phyloP scores from a whole-genome alignment of 371 early-diverging fungal genomes.

The Phascolomyces articulosus region DNA sequence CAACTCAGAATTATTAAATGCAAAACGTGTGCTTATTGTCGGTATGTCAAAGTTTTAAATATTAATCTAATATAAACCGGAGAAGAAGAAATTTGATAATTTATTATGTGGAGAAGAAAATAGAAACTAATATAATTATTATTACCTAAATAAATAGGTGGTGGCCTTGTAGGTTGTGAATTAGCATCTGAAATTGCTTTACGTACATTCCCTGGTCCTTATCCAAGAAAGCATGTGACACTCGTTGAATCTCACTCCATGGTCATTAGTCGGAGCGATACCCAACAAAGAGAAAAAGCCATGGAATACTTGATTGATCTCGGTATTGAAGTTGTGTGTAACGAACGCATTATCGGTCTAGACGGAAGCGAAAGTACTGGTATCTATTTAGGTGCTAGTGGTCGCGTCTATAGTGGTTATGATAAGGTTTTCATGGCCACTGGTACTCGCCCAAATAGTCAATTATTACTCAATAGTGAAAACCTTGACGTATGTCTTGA shows the following conservation, averaged over 20 bases:
- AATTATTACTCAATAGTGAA: constrained; percentile 22
- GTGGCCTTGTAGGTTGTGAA: constrained; percentile 71
- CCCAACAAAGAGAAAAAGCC: constrained; percentile 48
- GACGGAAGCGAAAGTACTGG: constrained; percentile 32
- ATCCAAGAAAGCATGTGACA: constrained; percentile 55
- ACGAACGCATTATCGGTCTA: constrained; percentile 53
- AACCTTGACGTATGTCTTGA: constrained; percentile 33
- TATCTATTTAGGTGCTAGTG: constrained; percentile 20
- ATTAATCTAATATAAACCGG: neutral
- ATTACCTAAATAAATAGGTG: constrained; percentile 42
- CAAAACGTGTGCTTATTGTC: constrained; percentile 53
- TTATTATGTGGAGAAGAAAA: neutral
- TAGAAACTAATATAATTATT: neutral
- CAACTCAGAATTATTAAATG: constrained; percentile 56
- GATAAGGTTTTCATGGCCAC: constrained; percentile 46
- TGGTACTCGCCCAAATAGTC: constrained; percentile 40
- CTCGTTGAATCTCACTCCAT: constrained; percentile 52
- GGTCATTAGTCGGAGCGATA: constrained; percentile 38
- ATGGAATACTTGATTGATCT: constrained; percentile 50
- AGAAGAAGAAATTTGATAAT: neutral
- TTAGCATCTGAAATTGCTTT: constrained; percentile 62
- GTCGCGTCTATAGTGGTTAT: constrained; percentile 24
- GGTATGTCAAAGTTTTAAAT: constrained; percentile 21
- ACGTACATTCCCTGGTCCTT: constrained; percentile 25
- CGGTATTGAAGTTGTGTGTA: constrained; percentile 66